phyloP scores from a whole-genome alignment of 805 yeast genomes.

The baker's yeast (Saccharomyces cerevisiae) region DNA sequence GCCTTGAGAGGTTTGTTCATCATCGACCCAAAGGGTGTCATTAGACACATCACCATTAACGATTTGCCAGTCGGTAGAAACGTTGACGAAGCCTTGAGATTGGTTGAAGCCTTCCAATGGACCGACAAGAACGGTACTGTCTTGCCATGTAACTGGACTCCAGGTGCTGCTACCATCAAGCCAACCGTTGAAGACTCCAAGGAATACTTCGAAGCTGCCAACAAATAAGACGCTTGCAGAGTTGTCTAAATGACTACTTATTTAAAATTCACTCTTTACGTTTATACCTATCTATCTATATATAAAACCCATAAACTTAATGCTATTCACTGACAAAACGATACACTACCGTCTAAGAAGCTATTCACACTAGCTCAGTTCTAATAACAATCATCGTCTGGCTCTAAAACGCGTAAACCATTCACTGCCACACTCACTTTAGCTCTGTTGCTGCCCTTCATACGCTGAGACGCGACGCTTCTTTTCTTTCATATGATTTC shows the following conservation, averaged over 20 bases:
- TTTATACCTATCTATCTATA: neutral
- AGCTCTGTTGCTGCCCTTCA: neutral
- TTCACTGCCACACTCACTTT: neutral
- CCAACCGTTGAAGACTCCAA: constrained; percentile 71
- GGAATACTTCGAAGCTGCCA: constrained; percentile 65
- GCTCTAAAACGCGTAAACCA: neutral
- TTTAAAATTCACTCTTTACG: neutral
- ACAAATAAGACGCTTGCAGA: constrained; percentile 28
- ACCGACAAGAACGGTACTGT: constrained; percentile 98
- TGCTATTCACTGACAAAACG: neutral
- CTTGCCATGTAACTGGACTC: constrained; percentile 99
- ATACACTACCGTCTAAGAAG: neutral
- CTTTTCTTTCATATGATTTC: neutral
- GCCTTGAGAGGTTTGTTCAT: constrained; percentile 97
- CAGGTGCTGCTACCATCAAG: constrained; percentile 89
- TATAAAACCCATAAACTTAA: neutral
- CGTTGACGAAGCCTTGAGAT: constrained; percentile 95
- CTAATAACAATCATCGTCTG: neutral
- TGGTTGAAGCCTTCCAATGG: constrained; percentile 98
- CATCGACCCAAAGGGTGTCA: constrained; percentile 90
- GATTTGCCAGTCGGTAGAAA: constrained; percentile 99
- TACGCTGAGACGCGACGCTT: neutral
- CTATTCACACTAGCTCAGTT: neutral
- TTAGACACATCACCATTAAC: constrained; percentile 96
- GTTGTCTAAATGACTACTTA: neutral